Percentiles rank a stretch among this genome's conserved stretches.
These are phyloP conservation scores for Neofusicoccum sp. DNA, from an alignment of 2,329 filamentous ascomycete species.

Conservation along the genomic window DNA sequence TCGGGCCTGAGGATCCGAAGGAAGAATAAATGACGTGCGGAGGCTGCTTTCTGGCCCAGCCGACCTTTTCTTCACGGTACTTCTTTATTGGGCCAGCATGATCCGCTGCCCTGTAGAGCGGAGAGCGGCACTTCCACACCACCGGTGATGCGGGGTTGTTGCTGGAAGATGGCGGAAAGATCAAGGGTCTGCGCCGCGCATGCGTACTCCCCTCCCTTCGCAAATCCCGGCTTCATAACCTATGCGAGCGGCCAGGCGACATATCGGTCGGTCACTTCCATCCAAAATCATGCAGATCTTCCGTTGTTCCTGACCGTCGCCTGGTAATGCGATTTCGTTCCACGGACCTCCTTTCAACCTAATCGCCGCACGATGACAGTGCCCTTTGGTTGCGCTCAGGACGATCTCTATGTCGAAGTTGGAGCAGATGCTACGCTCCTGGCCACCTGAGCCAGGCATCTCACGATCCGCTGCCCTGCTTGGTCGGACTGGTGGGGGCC, in stretches of 20 bases:
- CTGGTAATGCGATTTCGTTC: background rate
- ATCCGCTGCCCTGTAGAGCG: background rate
- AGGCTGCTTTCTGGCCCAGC: background rate
- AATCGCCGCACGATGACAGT: background rate
- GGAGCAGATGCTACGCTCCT: no score
- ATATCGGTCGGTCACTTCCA: background rate
- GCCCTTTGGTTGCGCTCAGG: background rate
- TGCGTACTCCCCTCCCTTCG: background rate
- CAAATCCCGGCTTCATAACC: no score
- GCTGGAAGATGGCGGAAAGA: background rate
- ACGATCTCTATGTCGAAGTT: background rate
- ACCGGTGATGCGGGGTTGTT: background rate
- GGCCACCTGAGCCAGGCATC: no score
- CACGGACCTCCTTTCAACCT: background rate
- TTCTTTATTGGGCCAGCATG: background rate
- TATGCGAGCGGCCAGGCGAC: no score
- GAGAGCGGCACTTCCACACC: background rate
- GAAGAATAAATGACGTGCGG: background rate
- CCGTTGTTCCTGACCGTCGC: background rate
- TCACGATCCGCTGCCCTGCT: no score
- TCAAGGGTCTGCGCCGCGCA: background rate
- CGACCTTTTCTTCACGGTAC: background rate
- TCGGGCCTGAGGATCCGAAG: background rate
- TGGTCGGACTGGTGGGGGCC: no score
- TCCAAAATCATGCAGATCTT: slow-evolving; percentile 2